phyloP scores from a whole-genome alignment of 495 filamentous ascomycete species.

The Tuber melanosporum region DNA sequence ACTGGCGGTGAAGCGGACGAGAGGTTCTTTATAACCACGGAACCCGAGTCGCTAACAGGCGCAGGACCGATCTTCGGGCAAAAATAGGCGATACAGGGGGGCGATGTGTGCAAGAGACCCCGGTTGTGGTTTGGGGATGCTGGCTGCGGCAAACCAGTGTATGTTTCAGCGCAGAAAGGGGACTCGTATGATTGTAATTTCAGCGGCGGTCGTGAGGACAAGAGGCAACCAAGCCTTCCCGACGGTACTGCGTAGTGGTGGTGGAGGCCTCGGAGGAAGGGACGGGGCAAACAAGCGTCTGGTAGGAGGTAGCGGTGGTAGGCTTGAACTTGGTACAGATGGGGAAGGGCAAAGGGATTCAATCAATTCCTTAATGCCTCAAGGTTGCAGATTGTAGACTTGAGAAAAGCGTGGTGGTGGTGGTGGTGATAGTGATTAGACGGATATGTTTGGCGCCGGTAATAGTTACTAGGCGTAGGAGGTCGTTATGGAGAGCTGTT shows the following conservation, averaged over 20 bases:
- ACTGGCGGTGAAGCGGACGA: conserved; percentile 14
- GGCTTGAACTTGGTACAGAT: not conserved
- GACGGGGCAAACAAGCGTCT: not conserved
- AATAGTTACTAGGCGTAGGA: not conserved
- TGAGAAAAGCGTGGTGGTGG: not conserved
- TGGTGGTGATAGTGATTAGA: not conserved
- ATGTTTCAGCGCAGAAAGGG: conserved; percentile 20
- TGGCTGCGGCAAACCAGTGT: conserved; percentile 31
- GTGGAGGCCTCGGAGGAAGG: not conserved
- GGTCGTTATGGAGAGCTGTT: not conserved
- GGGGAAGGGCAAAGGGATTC: not conserved
- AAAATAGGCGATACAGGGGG: conserved; percentile 36
- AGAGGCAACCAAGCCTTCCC: not conserved
- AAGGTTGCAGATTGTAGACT: not conserved
- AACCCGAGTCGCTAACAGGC: conserved; percentile 10
- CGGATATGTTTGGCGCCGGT: not conserved
- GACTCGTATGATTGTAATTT: not conserved
- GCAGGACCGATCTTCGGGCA: conserved; percentile 23
- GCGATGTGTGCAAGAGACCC: not conserved
- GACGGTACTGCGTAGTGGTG: not conserved
- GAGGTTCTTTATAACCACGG: conserved; percentile 30
- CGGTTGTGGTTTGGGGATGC: not conserved
- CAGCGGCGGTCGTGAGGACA: not conserved
- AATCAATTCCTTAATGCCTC: not conserved
- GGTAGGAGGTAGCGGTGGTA: not conserved